phyloP scores from a whole-genome alignment of 306 rosid species.

The Acmispon strigosus region DNA sequence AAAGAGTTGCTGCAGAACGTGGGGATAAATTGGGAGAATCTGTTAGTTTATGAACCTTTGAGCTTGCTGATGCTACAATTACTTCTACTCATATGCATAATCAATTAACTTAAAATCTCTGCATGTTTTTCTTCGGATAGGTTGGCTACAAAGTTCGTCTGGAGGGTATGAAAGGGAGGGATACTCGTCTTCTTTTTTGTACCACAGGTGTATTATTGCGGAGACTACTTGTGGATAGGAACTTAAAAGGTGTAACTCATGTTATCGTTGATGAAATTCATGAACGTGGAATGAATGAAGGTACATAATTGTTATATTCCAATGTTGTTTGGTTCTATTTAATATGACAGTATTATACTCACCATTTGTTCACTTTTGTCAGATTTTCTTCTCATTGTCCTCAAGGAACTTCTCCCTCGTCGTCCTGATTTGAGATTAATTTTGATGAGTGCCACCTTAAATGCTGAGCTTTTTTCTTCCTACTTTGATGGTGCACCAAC shows the following conservation, averaged over 20 bases:
- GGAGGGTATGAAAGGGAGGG: conserved; percentile 94
- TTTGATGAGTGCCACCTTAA: conserved; percentile 97
- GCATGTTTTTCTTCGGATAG: conserved; percentile 34
- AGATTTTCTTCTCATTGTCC: conserved; percentile 98
- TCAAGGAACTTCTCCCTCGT: conserved; percentile 88
- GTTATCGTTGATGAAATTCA: conserved; percentile 97
- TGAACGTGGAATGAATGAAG: conserved; percentile 99
- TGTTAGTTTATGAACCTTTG: conserved; percentile 51
- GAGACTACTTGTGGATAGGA: conserved; percentile 84
- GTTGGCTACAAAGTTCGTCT: conserved; percentile 96
- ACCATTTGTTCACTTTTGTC: conserved; percentile 28
- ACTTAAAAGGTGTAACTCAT: conserved; percentile 77
- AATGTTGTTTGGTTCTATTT: conserved; percentile 13
- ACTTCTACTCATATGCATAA: conserved; percentile 1
- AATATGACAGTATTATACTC: conserved; percentile 1
- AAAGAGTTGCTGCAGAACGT: conserved; percentile 94
- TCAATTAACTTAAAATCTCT: neutral
- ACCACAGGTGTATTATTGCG: conserved; percentile 95
- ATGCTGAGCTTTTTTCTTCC: conserved; percentile 89
- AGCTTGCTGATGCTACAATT: conserved; percentile 16
- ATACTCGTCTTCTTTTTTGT: conserved; percentile 90
- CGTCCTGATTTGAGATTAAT: conserved; percentile 83
- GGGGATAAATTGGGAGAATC: conserved; percentile 97
- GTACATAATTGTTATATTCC: conserved; percentile 27
- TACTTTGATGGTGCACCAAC: conserved; percentile 72